Conservation (phyloP, 441 rosid species). For the Kokia cookei region DNA sequence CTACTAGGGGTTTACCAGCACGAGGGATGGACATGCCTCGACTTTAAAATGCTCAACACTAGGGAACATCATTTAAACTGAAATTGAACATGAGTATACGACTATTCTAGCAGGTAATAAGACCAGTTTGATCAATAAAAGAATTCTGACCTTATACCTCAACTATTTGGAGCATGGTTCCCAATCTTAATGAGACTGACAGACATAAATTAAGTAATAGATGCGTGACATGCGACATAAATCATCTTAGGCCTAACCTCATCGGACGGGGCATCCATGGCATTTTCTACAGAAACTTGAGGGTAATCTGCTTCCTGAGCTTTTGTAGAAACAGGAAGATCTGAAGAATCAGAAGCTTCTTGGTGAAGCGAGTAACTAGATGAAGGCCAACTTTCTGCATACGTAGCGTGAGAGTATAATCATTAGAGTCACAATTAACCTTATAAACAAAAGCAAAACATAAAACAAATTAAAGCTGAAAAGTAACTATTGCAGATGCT, state of each 20-base stretch:
- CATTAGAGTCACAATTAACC: background rate
- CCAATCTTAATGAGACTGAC: background rate
- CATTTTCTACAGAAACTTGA: slow-evolving; percentile 12
- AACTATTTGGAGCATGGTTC: background rate
- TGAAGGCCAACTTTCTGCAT: slow-evolving; percentile 18
- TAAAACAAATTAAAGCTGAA: background rate
- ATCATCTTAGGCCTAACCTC: slow-evolving; percentile 23
- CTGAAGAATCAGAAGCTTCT: slow-evolving; percentile 1
- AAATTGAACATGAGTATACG: background rate
- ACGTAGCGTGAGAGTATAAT: background rate
- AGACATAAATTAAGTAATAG: background rate
- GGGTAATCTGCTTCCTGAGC: slow-evolving; percentile 7
- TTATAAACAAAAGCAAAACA: background rate
- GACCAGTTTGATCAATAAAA: background rate
- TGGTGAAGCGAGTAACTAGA: slow-evolving; percentile 4
- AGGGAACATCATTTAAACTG: background rate
- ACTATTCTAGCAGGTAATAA: background rate
- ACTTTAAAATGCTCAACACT: background rate
- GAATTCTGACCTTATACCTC: background rate
- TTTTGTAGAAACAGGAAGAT: slow-evolving; percentile 18
- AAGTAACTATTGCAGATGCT: slow-evolving; percentile 4
- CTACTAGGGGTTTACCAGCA: background rate
- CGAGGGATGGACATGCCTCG: background rate
- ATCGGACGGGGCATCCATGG: slow-evolving; percentile 15
- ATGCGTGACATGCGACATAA: background rate